Base-by-base conservation (phyloP, 1,284 basidiomycete genomes). In the Leccinum colubrinum region DNA sequence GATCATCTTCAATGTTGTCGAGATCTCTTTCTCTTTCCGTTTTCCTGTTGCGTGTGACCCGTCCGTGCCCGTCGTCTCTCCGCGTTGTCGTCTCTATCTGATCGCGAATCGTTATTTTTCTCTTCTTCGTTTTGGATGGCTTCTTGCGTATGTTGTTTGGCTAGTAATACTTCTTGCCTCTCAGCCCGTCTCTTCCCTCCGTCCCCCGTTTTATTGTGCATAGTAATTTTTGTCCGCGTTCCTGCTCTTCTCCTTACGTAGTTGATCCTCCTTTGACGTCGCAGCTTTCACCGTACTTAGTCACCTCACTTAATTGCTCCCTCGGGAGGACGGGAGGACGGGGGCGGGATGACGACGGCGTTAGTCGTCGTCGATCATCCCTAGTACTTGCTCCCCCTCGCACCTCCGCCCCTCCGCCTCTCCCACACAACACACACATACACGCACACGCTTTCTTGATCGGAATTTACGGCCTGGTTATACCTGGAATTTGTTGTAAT, bases 1-100 rank as follows among this genome's bases (percentile, higher is more conserved):
- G 72, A 72, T 59, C 73, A 71, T 74, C 67, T 72, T 74, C 70
- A 72, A 66, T 65, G 67, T 46, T 62, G 63, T 73, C 62, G 60
- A 60, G 43, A 52, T 61, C 11, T 56, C 39, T n/a, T n/a, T 59
- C 50, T 12, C 12, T 33, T 60, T 56, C 43, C 43, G 54, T 51
- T 27, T 52, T 25, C 25, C 50, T n/a, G 22, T 62, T 67, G 20
- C 63, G 62, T 60, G 69, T 62, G 64, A 67, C 58, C 52, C 43
- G 39, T 61, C 65, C 53, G 48, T 51, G 59, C 60, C 51, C 39
- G 25, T 27, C 25, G 50, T 60, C 55, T 55, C 46, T 59, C 62
- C 54, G 58, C 62, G 48, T 60, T 27, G 62, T 61, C 62, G 50
- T 37, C 46, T 52, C 58, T 56, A 56, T 61, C 46, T 58, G 62